Evolutionary conservation across 2,329 filamentous ascomycete genomes (phyloP), one percentile per base, ranked within the genome.

Genomic region (Aciculosporium take): DNA sequence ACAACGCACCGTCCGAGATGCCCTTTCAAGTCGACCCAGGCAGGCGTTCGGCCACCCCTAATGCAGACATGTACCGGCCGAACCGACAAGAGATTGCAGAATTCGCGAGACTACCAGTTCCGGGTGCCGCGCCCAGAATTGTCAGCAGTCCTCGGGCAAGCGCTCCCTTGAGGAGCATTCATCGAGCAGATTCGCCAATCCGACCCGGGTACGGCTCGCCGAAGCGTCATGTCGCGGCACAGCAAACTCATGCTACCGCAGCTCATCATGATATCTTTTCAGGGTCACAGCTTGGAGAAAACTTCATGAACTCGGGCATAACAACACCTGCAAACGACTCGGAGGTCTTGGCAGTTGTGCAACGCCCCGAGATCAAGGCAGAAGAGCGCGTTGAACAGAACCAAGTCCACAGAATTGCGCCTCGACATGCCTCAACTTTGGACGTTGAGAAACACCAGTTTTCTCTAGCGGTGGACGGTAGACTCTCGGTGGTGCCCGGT

Each of bases 201-300:
- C 28, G 21, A 18, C 31, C 30, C 18, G 25, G 35, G 2, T 32
- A 35, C 24, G 29, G 7, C 23, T 45, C 54, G 7, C 50, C 52
- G 15, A 49, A 48, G 15, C 47, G 43, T 12, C 49, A 46, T 29
- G 39, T 45, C 25, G 7, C 18, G 25, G 39, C 18, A 18, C 23
- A 12, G 8, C 29, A 37, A 12, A 37, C 18, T 10, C 31, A 33
- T 29, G 25, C 35, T 39, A 40, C 25, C 29, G 36, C 30, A 18
- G 20, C 15, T 20, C 47, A 47, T 17, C 43, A 42, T 13, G 55
- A 53, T 8, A 43, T 63, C n/a, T 63, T 64, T 31, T 56, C 52
- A 23, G 61, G 61, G 5, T 64, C 61, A 4, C 59, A 63, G 43
- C 54, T 64, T 5, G 59, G 58, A 10, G 61, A 64, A 8, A 55